phyloP scores from a whole-genome alignment of 2,329 filamentous ascomycete species.

The Aspergillus sp. region DNA sequence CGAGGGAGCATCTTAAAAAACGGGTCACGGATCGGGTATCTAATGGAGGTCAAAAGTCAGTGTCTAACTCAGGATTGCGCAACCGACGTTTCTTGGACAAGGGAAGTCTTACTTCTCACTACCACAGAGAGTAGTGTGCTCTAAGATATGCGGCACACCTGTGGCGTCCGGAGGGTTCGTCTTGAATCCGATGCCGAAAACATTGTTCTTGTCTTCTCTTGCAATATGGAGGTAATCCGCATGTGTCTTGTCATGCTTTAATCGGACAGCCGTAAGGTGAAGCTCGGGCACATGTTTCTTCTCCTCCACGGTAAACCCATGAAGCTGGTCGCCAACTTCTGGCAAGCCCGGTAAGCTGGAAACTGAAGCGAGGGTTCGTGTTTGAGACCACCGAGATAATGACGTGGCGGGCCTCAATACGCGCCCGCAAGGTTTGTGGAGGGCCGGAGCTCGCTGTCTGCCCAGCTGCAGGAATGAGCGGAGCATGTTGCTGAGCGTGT shows the following conservation, averaged over 20 bases:
- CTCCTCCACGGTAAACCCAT: slow-evolving; percentile 88
- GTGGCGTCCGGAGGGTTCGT: slow-evolving; percentile 97
- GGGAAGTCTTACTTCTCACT: slow-evolving; percentile 74
- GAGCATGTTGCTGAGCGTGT: slow-evolving; percentile 26
- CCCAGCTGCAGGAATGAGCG: slow-evolving; percentile 30
- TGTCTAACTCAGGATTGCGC: background rate
- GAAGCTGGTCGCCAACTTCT: slow-evolving; percentile 77
- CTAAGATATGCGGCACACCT: slow-evolving; percentile 92
- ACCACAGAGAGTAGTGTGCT: slow-evolving; percentile 95
- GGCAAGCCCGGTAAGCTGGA: slow-evolving; percentile 76
- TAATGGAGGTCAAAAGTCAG: slow-evolving; percentile 34
- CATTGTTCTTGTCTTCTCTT: slow-evolving; percentile 96
- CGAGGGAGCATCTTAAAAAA: slow-evolving; percentile 99
- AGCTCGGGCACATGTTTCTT: slow-evolving; percentile 92
- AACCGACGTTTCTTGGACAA: background rate
- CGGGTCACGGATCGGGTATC: slow-evolving; percentile 94
- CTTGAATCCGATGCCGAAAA: slow-evolving; percentile 99
- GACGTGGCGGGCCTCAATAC: slow-evolving; percentile 18
- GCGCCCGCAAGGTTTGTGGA: slow-evolving; percentile 21
- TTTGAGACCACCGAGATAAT: slow-evolving; percentile 18
- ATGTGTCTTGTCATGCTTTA: slow-evolving; percentile 92
- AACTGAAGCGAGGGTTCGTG: slow-evolving; percentile 48
- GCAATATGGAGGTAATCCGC: slow-evolving; percentile 96
- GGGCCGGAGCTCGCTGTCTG: slow-evolving; percentile 24
- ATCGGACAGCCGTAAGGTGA: slow-evolving; percentile 83